Evolutionary conservation across 345 rosid species (phyloP), one percentile per base, ranked within the genome.

Genomic region (Psidium friedrichsthalianum): DNA sequence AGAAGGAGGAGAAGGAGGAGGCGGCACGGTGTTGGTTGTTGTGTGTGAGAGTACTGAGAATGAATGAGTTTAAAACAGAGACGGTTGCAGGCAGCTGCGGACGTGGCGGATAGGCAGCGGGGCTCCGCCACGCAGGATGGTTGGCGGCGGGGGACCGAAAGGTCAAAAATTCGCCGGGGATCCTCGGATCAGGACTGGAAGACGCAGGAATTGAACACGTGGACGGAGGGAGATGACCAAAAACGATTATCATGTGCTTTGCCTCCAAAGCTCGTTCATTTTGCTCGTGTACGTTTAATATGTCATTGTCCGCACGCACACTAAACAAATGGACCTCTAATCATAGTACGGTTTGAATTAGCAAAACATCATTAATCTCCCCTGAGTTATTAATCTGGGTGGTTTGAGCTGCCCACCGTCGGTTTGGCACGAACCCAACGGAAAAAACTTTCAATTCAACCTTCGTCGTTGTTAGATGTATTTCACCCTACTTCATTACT

Each of bases 21-120:
- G 24, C 2, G 22, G 55, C 55, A 52, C 55, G 15, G 20, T n/a
- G 18, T 14, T 52, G 55, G 55, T 47, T n/a, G n/a, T n/a, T 6
- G 24, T 61, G 57, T 6, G 22, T 47, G 57, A 4, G 22, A 20
- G 32, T 32, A 36, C 29, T 11, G 1, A 54, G 57, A 22, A 49
- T 36, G 36, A 36, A 36, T 36, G 36, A 36, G 36, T 29, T 59
- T 3, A 20, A 20, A 14, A 36, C 49, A 3, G 40, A 6, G 83
- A 29, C 11, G 56, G 18, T 53, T 61, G 78, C 8, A 85, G 61
- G 36, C 36, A 36, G 36, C 24, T 61, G 85, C 14, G 55, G 49
- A 86, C 85, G 85, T 82, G 87, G 87, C 51, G 85, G 85, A 86
- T 82, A 82, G 12, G 84, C 57, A 57, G 52, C 47, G 81, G 84